These are phyloP conservation scores for Metrosideros polymorpha DNA, from an alignment of 441 rosid genomes.

Conservation along the genomic window DNA sequence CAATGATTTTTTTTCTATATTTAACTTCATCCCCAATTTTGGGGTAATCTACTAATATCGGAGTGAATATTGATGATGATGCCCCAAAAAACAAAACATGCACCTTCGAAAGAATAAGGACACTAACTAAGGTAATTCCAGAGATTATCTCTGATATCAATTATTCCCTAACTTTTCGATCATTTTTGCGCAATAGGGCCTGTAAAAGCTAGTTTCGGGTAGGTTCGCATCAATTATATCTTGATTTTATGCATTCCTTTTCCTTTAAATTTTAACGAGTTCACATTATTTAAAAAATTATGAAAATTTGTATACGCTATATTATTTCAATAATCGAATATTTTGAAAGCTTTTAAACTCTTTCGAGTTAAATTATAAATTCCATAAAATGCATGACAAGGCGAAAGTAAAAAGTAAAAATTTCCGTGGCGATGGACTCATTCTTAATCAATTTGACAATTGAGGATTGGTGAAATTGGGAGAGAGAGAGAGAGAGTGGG, in stretches of 20 bases:
- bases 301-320: too few relatives aligned
- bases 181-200: background rate
- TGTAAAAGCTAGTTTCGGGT: background rate
- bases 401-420: background rate
- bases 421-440: background rate
- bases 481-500: background rate
- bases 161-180: background rate
- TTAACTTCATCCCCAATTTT: background rate
- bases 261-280: background rate
- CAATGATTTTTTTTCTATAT: background rate
- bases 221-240: background rate
- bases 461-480: background rate
- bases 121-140: background rate
- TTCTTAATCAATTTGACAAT: background rate
- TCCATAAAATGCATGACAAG: background rate
- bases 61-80: background rate
- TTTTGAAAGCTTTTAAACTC: background rate
- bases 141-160: background rate
- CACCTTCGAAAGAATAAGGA: background rate
- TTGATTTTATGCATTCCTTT: fast-evolving
- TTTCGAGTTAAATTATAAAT: background rate
- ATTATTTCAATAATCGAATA: background rate
- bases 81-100: background rate
- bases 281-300: background rate
- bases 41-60: background rate